Percentiles rank a stretch among this genome's conserved stretches.
Conservation (phyloP, 2,329 filamentous ascomycete species). For the Penicillium sp. region DNA sequence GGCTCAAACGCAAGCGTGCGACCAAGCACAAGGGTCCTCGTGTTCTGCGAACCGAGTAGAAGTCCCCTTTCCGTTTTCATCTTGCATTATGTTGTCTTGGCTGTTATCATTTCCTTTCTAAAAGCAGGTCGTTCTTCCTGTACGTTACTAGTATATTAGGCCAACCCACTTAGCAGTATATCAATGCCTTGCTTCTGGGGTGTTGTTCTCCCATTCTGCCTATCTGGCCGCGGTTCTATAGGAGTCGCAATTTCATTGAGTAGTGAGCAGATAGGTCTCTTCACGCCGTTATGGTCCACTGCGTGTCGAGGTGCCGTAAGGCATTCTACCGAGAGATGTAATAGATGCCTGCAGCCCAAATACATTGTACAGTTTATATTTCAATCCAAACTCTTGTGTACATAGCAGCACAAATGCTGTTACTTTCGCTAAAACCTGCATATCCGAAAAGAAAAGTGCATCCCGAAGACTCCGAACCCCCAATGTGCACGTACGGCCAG, state of each 20-base stretch:
- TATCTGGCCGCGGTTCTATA: background rate
- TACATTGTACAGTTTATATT: constrained; percentile 10
- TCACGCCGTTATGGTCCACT: background rate
- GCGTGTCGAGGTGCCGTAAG: background rate
- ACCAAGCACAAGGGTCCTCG: constrained; percentile 44
- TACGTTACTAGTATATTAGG: constrained; percentile 13
- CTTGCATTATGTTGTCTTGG: constrained; percentile 9
- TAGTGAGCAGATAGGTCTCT: background rate
- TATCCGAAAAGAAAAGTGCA: constrained; percentile 12
- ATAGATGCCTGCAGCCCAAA: constrained; percentile 12
- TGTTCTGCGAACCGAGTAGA: constrained; percentile 45
- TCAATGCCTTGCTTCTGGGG: background rate
- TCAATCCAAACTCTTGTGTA: constrained; percentile 17
- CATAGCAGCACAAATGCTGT: constrained; percentile 15
- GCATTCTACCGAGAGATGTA: constrained; percentile 3
- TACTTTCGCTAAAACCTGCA: constrained; percentile 18
- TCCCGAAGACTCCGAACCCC: constrained; percentile 26
- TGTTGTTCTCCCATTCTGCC: background rate
- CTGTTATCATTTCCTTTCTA: constrained; percentile 11
- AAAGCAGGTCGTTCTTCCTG: constrained; percentile 12
- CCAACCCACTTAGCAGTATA: constrained; percentile 4
- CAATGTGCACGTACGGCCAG: constrained; percentile 17
- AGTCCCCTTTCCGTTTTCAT: constrained; percentile 10
- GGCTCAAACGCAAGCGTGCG: constrained; percentile 52
- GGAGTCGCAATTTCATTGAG: no score